Conservation (phyloP, 2,329 filamentous ascomycete species). For the Paramyrothecium roridum region DNA sequence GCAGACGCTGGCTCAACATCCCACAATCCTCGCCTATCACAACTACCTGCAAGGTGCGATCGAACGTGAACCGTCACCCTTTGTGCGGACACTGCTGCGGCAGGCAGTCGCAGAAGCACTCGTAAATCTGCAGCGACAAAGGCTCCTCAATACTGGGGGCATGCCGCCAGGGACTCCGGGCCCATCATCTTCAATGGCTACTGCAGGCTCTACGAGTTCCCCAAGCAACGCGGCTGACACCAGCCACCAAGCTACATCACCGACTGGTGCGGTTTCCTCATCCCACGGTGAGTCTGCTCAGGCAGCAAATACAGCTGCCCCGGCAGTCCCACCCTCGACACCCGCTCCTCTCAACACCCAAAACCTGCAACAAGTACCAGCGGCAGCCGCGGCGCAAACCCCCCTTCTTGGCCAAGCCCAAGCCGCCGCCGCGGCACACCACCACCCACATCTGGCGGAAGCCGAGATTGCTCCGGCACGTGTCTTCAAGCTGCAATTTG, state of each 20-base stretch:
- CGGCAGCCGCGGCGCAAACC: slow-evolving; percentile 2
- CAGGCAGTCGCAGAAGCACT: slow-evolving; percentile 45
- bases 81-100: slow-evolving; percentile 45
- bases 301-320: not conserved
- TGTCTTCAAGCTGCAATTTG: slow-evolving; percentile 96
- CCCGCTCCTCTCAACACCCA: too few relatives aligned
- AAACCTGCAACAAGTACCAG: not conserved
- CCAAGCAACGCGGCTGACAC: not conserved
- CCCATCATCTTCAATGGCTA: slow-evolving; percentile 2
- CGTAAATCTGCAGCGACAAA: slow-evolving; percentile 37
- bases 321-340: not conserved
- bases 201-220: slow-evolving; percentile 1
- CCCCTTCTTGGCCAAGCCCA: slow-evolving; percentile 5
- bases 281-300: not conserved
- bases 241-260: not conserved
- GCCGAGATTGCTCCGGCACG: slow-evolving; percentile 51
- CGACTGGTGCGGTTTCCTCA: not conserved
- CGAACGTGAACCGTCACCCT: slow-evolving; percentile 46
- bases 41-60: slow-evolving; percentile 48
- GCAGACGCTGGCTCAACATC: slow-evolving; percentile 42
- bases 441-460: slow-evolving; percentile 43
- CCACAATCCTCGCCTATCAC: slow-evolving; percentile 45
- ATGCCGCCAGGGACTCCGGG: slow-evolving; percentile 1
- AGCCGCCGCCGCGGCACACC: slow-evolving; percentile 9
- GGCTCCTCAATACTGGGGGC: slow-evolving; percentile 13